Percentiles rank a stretch among this genome's conserved stretches.
Conservation (phyloP, 2,329 filamentous ascomycete genomes). For the Pyrenophora tritici-repentis region DNA sequence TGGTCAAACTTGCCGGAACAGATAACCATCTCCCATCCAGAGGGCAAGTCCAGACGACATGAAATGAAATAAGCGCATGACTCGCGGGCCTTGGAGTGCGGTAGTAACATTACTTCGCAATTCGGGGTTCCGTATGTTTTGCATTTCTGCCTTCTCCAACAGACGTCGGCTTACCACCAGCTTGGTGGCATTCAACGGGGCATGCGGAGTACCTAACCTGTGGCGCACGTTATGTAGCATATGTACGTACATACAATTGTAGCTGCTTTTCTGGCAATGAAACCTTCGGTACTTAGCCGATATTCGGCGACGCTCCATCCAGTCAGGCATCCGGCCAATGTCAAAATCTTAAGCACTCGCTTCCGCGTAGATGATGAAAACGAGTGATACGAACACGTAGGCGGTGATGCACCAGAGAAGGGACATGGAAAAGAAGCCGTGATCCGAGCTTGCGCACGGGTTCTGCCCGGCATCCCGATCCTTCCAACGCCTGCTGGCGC, state of each 20-base stretch:
- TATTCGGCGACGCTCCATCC: not conserved
- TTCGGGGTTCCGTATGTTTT: no score
- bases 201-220: no score
- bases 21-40: conserved; percentile 19
- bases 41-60: conserved; percentile 14
- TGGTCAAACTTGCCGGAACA: conserved; percentile 17
- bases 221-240: not conserved
- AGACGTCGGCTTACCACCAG: no score
- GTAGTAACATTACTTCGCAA: not conserved
- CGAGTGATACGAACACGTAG: not conserved
- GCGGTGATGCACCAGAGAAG: no score
- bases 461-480: no score
- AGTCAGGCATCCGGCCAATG: not conserved
- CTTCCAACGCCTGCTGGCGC: no score
- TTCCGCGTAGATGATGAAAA: not conserved
- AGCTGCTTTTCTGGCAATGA: not conserved
- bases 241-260: no score
- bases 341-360: not conserved
- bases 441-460: no score
- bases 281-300: conserved; percentile 4
- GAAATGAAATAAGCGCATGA: conserved; percentile 9
- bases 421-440: no score
- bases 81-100: conserved; percentile 1
- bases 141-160: no score
- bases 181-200: no score